A percentile compares a stretch with the other conserved stretches of the same genome.
These are phyloP conservation scores for Fusarium nematophilum DNA, from an alignment of 2,329 filamentous ascomycete genomes.

Conservation along the genomic window DNA sequence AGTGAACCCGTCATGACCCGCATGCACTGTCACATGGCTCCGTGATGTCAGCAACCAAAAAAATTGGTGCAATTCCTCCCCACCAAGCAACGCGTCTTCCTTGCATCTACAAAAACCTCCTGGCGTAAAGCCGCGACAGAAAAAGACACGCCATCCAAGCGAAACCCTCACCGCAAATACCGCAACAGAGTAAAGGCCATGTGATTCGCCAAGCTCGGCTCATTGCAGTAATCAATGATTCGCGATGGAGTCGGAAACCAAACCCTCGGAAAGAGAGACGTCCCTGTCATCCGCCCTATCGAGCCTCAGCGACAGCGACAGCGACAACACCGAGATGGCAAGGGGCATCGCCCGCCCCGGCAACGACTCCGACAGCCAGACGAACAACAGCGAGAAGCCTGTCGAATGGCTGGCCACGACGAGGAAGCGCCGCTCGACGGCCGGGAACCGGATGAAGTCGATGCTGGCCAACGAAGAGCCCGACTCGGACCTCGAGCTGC, in stretches of 20 bases:
- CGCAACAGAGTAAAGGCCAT: slow-evolving; percentile 29
- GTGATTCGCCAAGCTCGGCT: slow-evolving; percentile 23
- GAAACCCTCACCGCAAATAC: slow-evolving; percentile 9
- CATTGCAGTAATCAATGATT: slow-evolving; percentile 20
- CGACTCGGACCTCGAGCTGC: slow-evolving; percentile 74
- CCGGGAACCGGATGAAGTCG: slow-evolving; percentile 84
- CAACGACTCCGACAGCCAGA: slow-evolving; percentile 52
- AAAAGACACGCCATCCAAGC: slow-evolving; percentile 1
- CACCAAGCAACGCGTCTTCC: slow-evolving; percentile 40
- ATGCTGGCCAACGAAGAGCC: slow-evolving; percentile 81
- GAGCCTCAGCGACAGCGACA: slow-evolving; percentile 46
- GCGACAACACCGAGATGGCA: slow-evolving; percentile 45
- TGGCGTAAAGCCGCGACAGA: slow-evolving; percentile 20
- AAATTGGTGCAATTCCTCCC: slow-evolving; percentile 22
- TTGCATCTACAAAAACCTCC: slow-evolving; percentile 29
- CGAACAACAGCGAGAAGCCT: slow-evolving; percentile 48
- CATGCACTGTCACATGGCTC: slow-evolving; percentile 15
- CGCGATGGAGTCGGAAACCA: slow-evolving; percentile 46
- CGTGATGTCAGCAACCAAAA: slow-evolving; percentile 41
- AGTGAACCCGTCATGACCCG: too few relatives aligned
- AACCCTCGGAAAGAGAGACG: slow-evolving; percentile 48
- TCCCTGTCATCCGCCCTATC: slow-evolving; percentile 46
- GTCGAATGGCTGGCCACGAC: slow-evolving; percentile 79
- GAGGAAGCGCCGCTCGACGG: slow-evolving; percentile 81
- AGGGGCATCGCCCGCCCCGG: slow-evolving; percentile 43